Conservation (phyloP, 257 asterid species). For the Nicotiana knightiana region DNA sequence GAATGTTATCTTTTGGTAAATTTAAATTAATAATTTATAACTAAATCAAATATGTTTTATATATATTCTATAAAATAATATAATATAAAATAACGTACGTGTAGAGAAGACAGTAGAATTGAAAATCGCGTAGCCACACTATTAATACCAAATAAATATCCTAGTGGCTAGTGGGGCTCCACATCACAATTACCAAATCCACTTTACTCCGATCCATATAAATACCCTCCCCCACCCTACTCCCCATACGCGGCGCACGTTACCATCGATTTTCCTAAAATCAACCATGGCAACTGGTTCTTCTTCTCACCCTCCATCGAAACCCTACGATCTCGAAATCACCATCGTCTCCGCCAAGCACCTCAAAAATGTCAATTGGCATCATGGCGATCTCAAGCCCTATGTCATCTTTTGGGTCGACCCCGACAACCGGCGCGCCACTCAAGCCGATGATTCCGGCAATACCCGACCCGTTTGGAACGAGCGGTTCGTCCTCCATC, state of each 20-base stretch:
- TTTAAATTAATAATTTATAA: too few relatives aligned
- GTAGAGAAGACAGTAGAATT: too few relatives aligned
- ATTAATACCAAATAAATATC: too few relatives aligned
- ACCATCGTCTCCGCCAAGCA: slow-evolving; percentile 77
- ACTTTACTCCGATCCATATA: neutral
- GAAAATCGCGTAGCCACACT: too few relatives aligned
- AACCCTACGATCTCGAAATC: slow-evolving; percentile 53
- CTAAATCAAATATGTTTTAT: too few relatives aligned
- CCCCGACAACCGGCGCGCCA: slow-evolving; percentile 76
- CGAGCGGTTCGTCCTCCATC: slow-evolving; percentile 68
- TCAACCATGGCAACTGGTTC: slow-evolving; percentile 29
- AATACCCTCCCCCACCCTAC: too few relatives aligned
- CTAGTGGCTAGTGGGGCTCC: neutral
- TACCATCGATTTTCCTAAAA: neutral
- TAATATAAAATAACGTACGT: too few relatives aligned
- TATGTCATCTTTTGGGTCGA: slow-evolving; percentile 81
- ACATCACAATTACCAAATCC: neutral
- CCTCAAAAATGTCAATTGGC: slow-evolving; percentile 89
- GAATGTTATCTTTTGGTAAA: too few relatives aligned
- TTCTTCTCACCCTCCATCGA: slow-evolving; percentile 35
- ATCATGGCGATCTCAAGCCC: slow-evolving; percentile 72
- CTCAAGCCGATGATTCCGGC: slow-evolving; percentile 74
- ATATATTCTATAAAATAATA: too few relatives aligned
- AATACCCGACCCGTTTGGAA: slow-evolving; percentile 76
- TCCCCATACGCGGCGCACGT: neutral